Base-by-base conservation (phyloP, 1,284 basidiomycete genomes). In the Sphaerobolus stellatus region DNA sequence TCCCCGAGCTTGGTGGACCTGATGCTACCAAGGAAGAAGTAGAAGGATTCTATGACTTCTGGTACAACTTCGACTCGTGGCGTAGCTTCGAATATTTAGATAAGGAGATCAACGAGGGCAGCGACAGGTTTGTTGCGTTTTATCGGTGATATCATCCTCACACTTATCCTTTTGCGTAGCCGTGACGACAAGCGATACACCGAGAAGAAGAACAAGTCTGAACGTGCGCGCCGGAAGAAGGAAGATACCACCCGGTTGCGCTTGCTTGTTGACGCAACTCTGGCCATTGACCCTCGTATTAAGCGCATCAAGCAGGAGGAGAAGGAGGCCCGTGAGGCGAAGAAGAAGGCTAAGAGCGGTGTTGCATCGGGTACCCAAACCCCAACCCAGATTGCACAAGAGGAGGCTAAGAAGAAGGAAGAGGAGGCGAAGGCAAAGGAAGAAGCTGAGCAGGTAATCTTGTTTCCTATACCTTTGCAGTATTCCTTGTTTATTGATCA, bases 51-150 rank as follows among this genome's bases (percentile, higher is more conserved):
- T 99, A 98, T 79, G 90, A 98, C 75, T 98, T 96, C 74, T 99
- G 93, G 92, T 98, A 98, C 81, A 97, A 97, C 82, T 98, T 99
- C 74, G 95, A 98, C 73, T 92, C 89, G 66, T 99, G 97, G 97
- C 80, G 97, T 62, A 92, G 88, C 71, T 99, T 99, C 70, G 96
- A 99, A 75, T 98, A 95, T 80, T 78, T 92, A 64, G 96, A 99
- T 78, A 99, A 99, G 81, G 96, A 99, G 72, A 88, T 94, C 61
- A 98, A 98, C 73, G 96, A 99, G 74, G 96, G 96, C 27, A 92
- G 90, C 60, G 96, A 99, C 71, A 93, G 83, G 90, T 91, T 51
- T 60, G 86, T 75, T 47, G 5, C n/a, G 25, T 44, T 29, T 22
- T 29, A n/a, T n/a, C n/a, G n/a, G n/a, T n/a, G n/a, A n/a, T n/a